Conservation (phyloP, 129 eudicot genomes). For the Cynara cardunculus region DNA sequence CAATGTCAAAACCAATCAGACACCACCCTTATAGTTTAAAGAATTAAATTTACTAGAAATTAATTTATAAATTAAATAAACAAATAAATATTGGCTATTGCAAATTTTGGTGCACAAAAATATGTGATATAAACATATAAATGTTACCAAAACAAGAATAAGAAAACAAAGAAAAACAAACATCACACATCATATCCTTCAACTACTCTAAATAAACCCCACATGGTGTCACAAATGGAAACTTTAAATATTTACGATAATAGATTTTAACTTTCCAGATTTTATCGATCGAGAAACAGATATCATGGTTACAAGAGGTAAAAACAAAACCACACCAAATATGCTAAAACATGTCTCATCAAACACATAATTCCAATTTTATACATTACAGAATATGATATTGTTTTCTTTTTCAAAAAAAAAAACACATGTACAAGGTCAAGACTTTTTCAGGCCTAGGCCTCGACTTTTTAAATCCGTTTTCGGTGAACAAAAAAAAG, state of each 20-base stretch:
- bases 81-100: background rate
- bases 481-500: background rate
- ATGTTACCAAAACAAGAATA: background rate
- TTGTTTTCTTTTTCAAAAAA: too few relatives aligned
- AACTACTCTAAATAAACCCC: background rate
- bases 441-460: background rate
- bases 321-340: background rate
- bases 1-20: too few relatives aligned
- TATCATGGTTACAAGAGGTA: background rate
- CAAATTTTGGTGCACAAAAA: background rate
- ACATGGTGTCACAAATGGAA: background rate
- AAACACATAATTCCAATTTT: background rate
- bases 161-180: background rate
- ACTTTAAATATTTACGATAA: background rate
- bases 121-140: background rate
- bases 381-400: too few relatives aligned
- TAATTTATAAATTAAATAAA: too few relatives aligned
- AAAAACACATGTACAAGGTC: too few relatives aligned
- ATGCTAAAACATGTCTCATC: background rate
- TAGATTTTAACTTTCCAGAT: background rate
- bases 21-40: too few relatives aligned
- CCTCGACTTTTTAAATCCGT: background rate
- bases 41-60: too few relatives aligned
- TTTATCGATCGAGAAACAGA: background rate
- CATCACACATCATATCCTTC: background rate